These are phyloP conservation scores for Crassisporium funariophilum DNA, from an alignment of 768 basidiomycete genomes.

Conservation along the genomic window DNA sequence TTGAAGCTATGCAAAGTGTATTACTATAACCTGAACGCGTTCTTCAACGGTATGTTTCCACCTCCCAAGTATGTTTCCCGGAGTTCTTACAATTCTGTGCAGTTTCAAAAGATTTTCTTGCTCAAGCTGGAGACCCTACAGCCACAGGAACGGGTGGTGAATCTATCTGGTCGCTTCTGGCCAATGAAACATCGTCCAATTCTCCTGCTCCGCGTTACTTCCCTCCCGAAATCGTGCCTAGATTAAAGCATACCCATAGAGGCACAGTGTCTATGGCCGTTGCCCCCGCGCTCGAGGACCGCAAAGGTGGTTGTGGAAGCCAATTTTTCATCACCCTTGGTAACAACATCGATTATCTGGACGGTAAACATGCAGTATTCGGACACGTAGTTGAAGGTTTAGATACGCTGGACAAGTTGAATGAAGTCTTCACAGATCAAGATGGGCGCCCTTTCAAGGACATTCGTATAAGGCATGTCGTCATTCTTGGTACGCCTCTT, in stretches of 20 bases:
- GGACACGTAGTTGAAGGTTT: slow-evolving; percentile 94
- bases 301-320: slow-evolving; percentile 77
- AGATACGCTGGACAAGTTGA: slow-evolving; percentile 90
- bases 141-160: slow-evolving; percentile 95
- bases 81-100: slow-evolving; percentile 2
- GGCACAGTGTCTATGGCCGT: slow-evolving; percentile 99
- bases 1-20: slow-evolving; percentile 97
- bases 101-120: slow-evolving; percentile 98
- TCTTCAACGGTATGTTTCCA: slow-evolving; percentile 86
- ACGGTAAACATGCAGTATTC: slow-evolving; percentile 91
- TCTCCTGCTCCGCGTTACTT: slow-evolving; percentile 73
- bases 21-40: slow-evolving; percentile 95
- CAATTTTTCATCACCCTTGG: slow-evolving; percentile 97
- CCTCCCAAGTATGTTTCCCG: background rate
- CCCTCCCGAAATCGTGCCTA: slow-evolving; percentile 76
- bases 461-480: slow-evolving; percentile 92
- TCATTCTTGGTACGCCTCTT: slow-evolving; percentile 72
- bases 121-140: slow-evolving; percentile 94
- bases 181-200: slow-evolving; percentile 44
- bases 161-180: slow-evolving; percentile 80
- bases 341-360: slow-evolving; percentile 92
- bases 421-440: slow-evolving; percentile 88
- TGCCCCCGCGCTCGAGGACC: slow-evolving; percentile 72
- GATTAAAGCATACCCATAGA: slow-evolving; percentile 78
- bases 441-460: slow-evolving; percentile 93